These are phyloP conservation scores for Colletotrichum zoysiae DNA, from an alignment of 2,329 filamentous ascomycete species.

Conservation along the genomic window DNA sequence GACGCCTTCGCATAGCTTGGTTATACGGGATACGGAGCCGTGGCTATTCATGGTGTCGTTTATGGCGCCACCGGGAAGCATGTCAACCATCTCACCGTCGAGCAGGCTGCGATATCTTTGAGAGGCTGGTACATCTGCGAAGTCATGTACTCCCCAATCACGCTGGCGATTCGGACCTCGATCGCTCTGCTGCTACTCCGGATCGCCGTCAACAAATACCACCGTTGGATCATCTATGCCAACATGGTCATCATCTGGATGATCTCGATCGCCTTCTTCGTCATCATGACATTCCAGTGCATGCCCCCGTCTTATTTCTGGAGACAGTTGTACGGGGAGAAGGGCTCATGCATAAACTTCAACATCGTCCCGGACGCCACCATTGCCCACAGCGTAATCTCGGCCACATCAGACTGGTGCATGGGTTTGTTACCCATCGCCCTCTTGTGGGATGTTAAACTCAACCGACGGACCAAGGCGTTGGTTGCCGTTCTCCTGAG, in stretches of 20 bases:
- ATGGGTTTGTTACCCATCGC: slow-evolving; percentile 63
- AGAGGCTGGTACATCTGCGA: slow-evolving; percentile 56
- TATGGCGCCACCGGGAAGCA: slow-evolving; percentile 47
- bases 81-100: slow-evolving; percentile 41
- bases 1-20: slow-evolving; percentile 46
- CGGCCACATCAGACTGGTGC: slow-evolving; percentile 60
- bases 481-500: slow-evolving; percentile 61
- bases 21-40: slow-evolving; percentile 50
- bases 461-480: slow-evolving; percentile 60
- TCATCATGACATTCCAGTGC: slow-evolving; percentile 64
- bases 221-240: slow-evolving; percentile 51
- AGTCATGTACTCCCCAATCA: slow-evolving; percentile 55
- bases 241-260: slow-evolving; percentile 52
- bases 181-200: slow-evolving; percentile 57
- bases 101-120: slow-evolving; percentile 48
- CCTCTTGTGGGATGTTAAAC: slow-evolving; percentile 64
- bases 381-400: slow-evolving; percentile 60
- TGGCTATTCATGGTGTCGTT: slow-evolving; percentile 51
- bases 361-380: slow-evolving; percentile 57
- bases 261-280: slow-evolving; percentile 56
- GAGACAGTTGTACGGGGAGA: slow-evolving; percentile 52
- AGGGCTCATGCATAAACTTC: slow-evolving; percentile 56
- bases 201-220: slow-evolving; percentile 51
- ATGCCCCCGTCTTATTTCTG: slow-evolving; percentile 63
- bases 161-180: slow-evolving; percentile 55